phyloP scores from a whole-genome alignment of 192 early-diverging fungal genomes.

The Umbelopsis ramanniana region DNA sequence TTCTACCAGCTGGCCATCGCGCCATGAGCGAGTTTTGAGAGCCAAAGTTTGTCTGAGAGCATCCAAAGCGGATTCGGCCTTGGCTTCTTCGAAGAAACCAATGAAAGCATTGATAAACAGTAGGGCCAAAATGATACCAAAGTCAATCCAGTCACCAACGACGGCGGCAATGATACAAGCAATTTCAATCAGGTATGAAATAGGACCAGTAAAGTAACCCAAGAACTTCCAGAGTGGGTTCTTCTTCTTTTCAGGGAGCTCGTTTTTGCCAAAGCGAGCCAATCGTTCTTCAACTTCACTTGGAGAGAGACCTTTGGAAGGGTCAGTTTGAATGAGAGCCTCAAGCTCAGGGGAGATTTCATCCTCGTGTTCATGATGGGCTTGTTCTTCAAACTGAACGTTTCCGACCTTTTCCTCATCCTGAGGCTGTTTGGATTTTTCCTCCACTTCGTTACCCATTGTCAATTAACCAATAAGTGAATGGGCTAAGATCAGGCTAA shows the following conservation, averaged over 20 bases:
- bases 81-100: constrained; percentile 92
- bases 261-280: constrained; percentile 79
- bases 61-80: constrained; percentile 92
- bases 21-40: constrained; percentile 79
- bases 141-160: constrained; percentile 74
- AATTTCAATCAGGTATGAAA: constrained; percentile 88
- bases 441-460: constrained; percentile 20
- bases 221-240: constrained; percentile 85
- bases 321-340: constrained; percentile 79
- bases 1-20: constrained; percentile 76
- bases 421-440: constrained; percentile 4
- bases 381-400: constrained; percentile 69
- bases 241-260: constrained; percentile 78
- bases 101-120: constrained; percentile 89
- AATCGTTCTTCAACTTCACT: constrained; percentile 71
- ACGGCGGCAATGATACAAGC: constrained; percentile 77
- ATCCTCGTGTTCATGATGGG: constrained; percentile 73
- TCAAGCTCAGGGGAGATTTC: constrained; percentile 82
- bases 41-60: constrained; percentile 94
- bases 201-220: constrained; percentile 79
- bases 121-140: constrained; percentile 81
- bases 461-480: background rate
- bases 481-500: background rate
- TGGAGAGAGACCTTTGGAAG: constrained; percentile 70
- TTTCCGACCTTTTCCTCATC: constrained; percentile 49